Evolutionary conservation across 78 protist genomes (phyloP), one percentile per base, ranked within the genome.

Genomic region (Dictyostelium purpureum): DNA sequence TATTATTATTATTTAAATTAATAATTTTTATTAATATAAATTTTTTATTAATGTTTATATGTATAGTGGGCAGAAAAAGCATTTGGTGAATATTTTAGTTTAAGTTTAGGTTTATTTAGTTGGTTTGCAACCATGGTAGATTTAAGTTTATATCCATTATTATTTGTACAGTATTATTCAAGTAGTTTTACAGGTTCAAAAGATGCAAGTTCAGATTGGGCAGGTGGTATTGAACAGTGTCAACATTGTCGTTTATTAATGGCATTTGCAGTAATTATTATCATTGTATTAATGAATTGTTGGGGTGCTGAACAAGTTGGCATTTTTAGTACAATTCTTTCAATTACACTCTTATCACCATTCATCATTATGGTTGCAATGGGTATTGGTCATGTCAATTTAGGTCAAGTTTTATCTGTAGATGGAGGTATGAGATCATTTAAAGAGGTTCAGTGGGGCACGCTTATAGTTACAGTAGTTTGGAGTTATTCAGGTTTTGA

Each of bases 231-330:
- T n/a, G 81, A 40, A 43, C 9, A 28, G 1, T 59, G 75, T 21
- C 16, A 24, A 16, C 38, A 61, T 18, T 59, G 76, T 47, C 31
- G 82, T 19, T 85, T 69, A 38, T 33, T 61, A 4, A 24, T 85
- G 1, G 80, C 92, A 26, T 56, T 85, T 14, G 26, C 77, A 2
- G 57, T 85, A 35, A 85, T 85, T 2, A n/a, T 85, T 12, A 10
- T 73, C 3, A 38, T 85, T 4, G 76, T 85, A 12, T 40, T 43
- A 0, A 33, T 52, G 12, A 85, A 85, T 61, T 12, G 61, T 66
- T 85, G 92, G 92, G 92, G 92, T 43, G 92, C 82, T 2, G 92
- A 85, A 61, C 61, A 85, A 12, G 92, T 85, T 19, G 92, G 92
- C 5, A 33, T 59, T n/a, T 63, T 70, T 31, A 73, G 83, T 35